Evolutionary conservation across 257 asterid species (phyloP).

Genomic region (Datura wrightii): DNA sequence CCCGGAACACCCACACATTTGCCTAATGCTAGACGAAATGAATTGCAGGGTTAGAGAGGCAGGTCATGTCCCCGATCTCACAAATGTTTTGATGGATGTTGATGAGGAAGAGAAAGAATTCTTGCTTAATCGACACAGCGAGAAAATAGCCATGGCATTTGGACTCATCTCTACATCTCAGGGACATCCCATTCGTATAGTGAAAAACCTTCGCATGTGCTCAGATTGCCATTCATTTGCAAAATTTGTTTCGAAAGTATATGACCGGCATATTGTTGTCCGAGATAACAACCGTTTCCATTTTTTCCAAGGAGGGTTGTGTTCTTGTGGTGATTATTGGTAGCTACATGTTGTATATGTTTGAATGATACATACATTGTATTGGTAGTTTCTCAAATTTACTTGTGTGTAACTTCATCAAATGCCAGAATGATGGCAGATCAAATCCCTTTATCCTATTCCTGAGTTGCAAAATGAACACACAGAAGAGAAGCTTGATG

Average conservation of each 20-base stretch:
- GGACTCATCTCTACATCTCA: constrained; percentile 50
- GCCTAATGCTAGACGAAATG: constrained; percentile 58
- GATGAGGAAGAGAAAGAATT: constrained; percentile 57
- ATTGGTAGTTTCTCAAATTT: neutral
- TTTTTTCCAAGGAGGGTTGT: constrained; percentile 55
- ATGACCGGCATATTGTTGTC: constrained; percentile 46
- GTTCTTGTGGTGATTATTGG: constrained; percentile 70
- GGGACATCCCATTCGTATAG: constrained; percentile 48
- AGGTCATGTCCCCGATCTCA: constrained; percentile 55
- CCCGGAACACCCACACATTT: constrained; percentile 34
- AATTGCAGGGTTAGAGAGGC: constrained; percentile 44
- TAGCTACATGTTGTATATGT: constrained; percentile 28
- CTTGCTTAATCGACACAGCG: constrained; percentile 59
- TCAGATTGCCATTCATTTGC: constrained; percentile 65
- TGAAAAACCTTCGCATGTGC: constrained; percentile 66
- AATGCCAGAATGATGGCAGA: neutral
- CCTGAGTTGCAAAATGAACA: neutral
- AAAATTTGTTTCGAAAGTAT: constrained; percentile 52
- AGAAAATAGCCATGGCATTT: constrained; percentile 61
- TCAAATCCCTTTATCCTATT: no score
- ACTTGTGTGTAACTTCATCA: neutral
- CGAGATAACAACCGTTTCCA: constrained; percentile 63
- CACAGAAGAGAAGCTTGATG: neutral
- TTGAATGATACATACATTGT: neutral
- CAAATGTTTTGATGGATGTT: constrained; percentile 52